Base-by-base conservation (phyloP, 371 early-diverging fungal genomes). In the Mortierella sp. region DNA sequence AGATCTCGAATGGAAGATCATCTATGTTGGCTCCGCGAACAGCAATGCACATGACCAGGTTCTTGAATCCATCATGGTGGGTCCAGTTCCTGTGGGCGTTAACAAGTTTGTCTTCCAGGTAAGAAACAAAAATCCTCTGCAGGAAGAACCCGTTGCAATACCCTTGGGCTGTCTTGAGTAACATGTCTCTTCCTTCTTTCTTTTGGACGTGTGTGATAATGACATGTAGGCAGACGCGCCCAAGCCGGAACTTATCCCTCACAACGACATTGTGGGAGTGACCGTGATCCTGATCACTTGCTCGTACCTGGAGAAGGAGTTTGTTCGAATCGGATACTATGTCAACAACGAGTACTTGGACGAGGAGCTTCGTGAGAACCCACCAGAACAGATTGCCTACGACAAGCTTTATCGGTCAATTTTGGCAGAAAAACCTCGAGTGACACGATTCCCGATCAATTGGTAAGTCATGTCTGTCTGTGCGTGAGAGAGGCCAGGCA, bases 1-100 rank as follows among this genome's bases (percentile, higher is more conserved):
- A 96, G 97, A 98, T 85, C 82, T 98, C 39, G 98, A 98, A 78
- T 98, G 95, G 90, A 95, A 94, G 83, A 87, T 98, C 68, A 89
- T 96, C 43, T 98, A 97, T 72, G 97, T 98, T 9, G 94, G 96
- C 28, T 92, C 94, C 3, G 91, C 95, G 3, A 90, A 94, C 68
- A 88, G 86, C 67, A 86, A 87, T 57, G 83, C 89, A 54, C 86
- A 91, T 54, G 99, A 98, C 82, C 98, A 97, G 82, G 93, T 90
- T 26, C 89, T 98, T 45, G 99, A 98, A 72, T 90, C 91, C 53
- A 92, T 98, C 56, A 88, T 94, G 84, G 97, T 98, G 12, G 99
- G 99, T 1, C 99, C 99, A 41, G 89, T 98, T 21, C 99, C 99
- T 27, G 90, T 95, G n/a, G 99, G 98, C 39, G 84, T 96, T 38